Base-by-base conservation (phyloP, 2,329 filamentous ascomycete genomes). In the Stagonosporopsis tanaceti region DNA sequence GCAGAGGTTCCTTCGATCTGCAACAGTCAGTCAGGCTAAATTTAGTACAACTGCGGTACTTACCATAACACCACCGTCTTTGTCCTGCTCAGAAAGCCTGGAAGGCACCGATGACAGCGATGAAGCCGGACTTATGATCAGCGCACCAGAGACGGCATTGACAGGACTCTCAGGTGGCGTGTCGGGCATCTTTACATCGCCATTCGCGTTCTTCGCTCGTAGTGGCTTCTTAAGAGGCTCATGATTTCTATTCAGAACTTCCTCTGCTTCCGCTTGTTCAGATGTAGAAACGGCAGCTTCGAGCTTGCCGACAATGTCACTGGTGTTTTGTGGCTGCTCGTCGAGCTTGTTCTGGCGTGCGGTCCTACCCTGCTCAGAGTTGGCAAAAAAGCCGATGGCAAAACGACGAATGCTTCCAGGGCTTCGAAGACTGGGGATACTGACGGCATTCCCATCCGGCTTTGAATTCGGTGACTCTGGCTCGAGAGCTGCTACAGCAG, bases 241-340 rank as follows among this genome's bases (percentile, higher is more conserved):
- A 42, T 62, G 59, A n/a, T 47, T 50, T 32, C 61, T 59, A 22
- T 58, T 22, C 1, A 65, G 30, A 6, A 45, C 59, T 11, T 62
- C 37, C 5, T 57, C 40, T 11, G 24, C 38, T 41, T 48, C 40
- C 9, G 25, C 41, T 38, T 52, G 40, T 42, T 55, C 57, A n/a
- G 53, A 50, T 17, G 50, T 47, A 25, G 64, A n/a, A n/a, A 65
- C 32, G 0, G 56, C 54, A 12, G 47, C 54, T 30, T 66, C 62
- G 9, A 62, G 42, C 22, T 62, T 53, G 11, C 58, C 57, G 3
- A 57, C 30, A 3, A 62, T 37, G 25, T 39, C 41, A 30, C 57
- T 39, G 14, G 44, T 56, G 35, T 59, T 24, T 1, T 45, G 48
- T 14, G 38, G 22, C 11, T 27, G 42, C 4, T 9, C n/a, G 27